phyloP scores from a whole-genome alignment of 805 yeast genomes.

The Sungouiozyma ichnusensis region DNA sequence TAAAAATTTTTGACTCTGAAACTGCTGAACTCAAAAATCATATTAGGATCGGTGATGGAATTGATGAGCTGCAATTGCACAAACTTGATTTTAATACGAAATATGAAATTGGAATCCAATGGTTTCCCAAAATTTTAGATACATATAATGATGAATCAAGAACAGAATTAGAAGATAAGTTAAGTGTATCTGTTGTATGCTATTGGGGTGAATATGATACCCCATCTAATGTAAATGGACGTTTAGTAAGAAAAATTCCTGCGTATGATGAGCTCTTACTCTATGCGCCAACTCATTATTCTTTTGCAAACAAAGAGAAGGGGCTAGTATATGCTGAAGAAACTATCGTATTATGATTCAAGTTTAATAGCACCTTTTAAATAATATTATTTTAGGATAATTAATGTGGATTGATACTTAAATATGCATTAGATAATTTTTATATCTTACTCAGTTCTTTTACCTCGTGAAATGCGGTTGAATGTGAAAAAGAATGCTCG shows the following conservation, averaged over 20 bases:
- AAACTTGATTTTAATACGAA: constrained; percentile 49
- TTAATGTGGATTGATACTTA: no score
- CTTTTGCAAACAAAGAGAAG: constrained; percentile 52
- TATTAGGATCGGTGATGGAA: constrained; percentile 50
- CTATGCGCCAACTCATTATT: constrained; percentile 54
- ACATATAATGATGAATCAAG: constrained; percentile 31
- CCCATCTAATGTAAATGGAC: constrained; percentile 32
- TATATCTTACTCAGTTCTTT: no score
- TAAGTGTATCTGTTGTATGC: constrained; percentile 56
- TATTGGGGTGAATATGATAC: constrained; percentile 67
- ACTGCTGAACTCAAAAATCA: constrained; percentile 30
- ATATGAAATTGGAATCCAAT: constrained; percentile 58
- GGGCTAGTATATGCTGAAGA: constrained; percentile 58
- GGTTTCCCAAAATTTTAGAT: constrained; percentile 53
- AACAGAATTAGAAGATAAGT: constrained; percentile 25
- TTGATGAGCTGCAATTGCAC: constrained; percentile 52
- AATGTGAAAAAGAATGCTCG: no score
- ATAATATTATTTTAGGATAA: no score
- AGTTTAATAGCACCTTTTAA: neutral
- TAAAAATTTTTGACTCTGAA: constrained; percentile 35
- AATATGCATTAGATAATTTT: no score
- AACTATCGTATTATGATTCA: constrained; percentile 33
- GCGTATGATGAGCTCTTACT: constrained; percentile 62
- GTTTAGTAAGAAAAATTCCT: constrained; percentile 40
- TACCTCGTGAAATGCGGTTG: no score